Conservation (phyloP, 352 stramenopile species). For the Globisporangium viniferum region DNA sequence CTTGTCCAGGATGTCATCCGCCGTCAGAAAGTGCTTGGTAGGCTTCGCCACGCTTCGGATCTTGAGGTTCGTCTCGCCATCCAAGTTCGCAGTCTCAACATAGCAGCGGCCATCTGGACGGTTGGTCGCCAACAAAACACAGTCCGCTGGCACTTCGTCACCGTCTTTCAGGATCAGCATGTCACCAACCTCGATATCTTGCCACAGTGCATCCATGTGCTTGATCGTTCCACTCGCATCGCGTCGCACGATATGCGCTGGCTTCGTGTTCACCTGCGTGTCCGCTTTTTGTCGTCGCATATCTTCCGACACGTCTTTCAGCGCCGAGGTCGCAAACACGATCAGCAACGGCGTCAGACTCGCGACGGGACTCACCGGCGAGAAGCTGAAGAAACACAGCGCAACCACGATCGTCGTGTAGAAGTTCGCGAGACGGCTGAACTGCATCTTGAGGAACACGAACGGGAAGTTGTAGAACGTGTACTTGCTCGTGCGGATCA, state of each 20-base stretch:
- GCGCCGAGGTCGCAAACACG: constrained; percentile 85
- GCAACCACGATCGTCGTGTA: constrained; percentile 88
- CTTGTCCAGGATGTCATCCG: constrained; percentile 70
- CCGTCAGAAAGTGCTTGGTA: constrained; percentile 72
- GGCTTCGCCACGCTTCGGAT: constrained; percentile 75
- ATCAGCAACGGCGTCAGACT: constrained; percentile 85
- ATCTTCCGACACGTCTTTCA: constrained; percentile 87
- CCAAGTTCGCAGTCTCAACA: constrained; percentile 84
- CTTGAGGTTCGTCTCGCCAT: constrained; percentile 89
- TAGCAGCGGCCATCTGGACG: constrained; percentile 76
- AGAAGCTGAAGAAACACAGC: constrained; percentile 89
- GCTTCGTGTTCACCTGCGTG: constrained; percentile 71
- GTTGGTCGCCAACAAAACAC: constrained; percentile 74
- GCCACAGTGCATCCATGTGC: constrained; percentile 73
- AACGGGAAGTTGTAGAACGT: constrained; percentile 90
- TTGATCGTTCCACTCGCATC: constrained; percentile 50
- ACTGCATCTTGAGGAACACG: constrained; percentile 89
- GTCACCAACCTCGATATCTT: constrained; percentile 85
- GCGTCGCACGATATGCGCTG: constrained; percentile 67
- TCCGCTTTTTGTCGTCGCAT: constrained; percentile 77
- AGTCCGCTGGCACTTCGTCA: constrained; percentile 81
- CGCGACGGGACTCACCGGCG: constrained; percentile 74
- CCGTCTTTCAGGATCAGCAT: constrained; percentile 78
- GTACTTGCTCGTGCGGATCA: constrained; percentile 88
- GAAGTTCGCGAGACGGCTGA: constrained; percentile 85